These are phyloP conservation scores for Vicia villosa DNA, from an alignment of 306 rosid species.

Conservation along the genomic window DNA sequence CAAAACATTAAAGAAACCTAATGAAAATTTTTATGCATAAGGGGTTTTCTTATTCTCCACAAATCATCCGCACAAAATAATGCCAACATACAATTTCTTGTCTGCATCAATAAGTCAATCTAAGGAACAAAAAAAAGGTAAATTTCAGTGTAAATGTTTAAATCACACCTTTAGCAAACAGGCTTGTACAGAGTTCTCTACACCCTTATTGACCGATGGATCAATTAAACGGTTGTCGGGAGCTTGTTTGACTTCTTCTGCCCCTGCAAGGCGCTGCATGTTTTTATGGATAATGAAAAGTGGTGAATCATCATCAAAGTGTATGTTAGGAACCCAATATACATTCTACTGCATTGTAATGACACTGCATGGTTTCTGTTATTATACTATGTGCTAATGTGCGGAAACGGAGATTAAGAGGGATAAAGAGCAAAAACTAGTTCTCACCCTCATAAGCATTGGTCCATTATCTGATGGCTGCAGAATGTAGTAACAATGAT, in stretches of 20 bases:
- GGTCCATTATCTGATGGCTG: constrained; percentile 69
- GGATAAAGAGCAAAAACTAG: constrained; percentile 26
- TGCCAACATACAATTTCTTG: constrained; percentile 13
- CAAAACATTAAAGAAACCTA: constrained; percentile 11
- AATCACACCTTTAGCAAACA: constrained; percentile 59
- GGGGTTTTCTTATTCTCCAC: neutral
- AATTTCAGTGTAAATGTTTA: constrained; percentile 19
- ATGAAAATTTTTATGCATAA: constrained; percentile 14
- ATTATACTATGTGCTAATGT: constrained; percentile 22
- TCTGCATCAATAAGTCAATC: constrained; percentile 18
- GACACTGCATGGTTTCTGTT: constrained; percentile 15
- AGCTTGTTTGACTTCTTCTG: constrained; percentile 63
- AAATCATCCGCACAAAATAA: constrained; percentile 19
- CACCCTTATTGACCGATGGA: constrained; percentile 53
- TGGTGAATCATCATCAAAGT: constrained; percentile 25
- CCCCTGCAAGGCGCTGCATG: constrained; percentile 76
- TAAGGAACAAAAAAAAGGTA: neutral
- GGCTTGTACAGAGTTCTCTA: constrained; percentile 57
- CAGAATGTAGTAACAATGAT: constrained; percentile 66
- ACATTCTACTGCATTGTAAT: constrained; percentile 19
- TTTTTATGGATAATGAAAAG: constrained; percentile 35
- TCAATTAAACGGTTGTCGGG: constrained; percentile 46
- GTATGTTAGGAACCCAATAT: constrained; percentile 26
- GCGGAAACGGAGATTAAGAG: constrained; percentile 29
- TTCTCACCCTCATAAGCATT: constrained; percentile 73